Evolutionary conservation across 495 filamentous ascomycete genomes (phyloP), one percentile per base, ranked within the genome.

Genomic region (Pseudoneurospora amorphoporcata): DNA sequence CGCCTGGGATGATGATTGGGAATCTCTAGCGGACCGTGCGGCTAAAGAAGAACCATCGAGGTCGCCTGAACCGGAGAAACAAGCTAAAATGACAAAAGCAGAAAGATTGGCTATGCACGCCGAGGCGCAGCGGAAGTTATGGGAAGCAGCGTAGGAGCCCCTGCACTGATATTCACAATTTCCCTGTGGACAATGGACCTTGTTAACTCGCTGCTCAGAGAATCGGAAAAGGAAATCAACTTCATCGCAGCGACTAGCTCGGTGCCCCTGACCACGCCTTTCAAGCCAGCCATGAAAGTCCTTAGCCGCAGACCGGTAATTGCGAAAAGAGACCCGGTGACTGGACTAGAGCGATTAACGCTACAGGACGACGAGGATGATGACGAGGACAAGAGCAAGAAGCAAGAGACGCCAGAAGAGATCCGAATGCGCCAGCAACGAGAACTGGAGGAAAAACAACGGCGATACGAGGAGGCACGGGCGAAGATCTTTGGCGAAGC

Each of bases 1-100:
- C 79, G 93, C 92, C 68, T 97, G 94, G 94, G 94, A 86, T 71
- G 93, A 95, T 75, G 92, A 97, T 76, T 97, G 93, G 93, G 92
- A 94, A 78, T 83, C 82, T 6, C 85, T 91, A 78, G 92, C 91
- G 43, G 92, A 97, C 78, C 77, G 81, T 61, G 76, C 76, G 69
- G 75, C 82, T 32, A 79, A 88, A 81, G 82, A 82, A 75, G 75
- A 85, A 71, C 81, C 79, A 17, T 85, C 72, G 87, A 88, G 79
- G 76, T 74, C 75, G 35, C 80, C 81, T 71, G 76, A 86, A 73
- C 80, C 79, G 17, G 85, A 76, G 87, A 87, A 79, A 73, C 71
- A 76, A 69, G 42, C 69, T 12, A 74, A 71, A 35, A 69, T 91
- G 72, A 88, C 90, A 73, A 92, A 91, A 80, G 89, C 91, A 32